Base-by-base conservation (phyloP, 805 yeast genomes). In the Hemisphaericaspora nanyangensis region DNA sequence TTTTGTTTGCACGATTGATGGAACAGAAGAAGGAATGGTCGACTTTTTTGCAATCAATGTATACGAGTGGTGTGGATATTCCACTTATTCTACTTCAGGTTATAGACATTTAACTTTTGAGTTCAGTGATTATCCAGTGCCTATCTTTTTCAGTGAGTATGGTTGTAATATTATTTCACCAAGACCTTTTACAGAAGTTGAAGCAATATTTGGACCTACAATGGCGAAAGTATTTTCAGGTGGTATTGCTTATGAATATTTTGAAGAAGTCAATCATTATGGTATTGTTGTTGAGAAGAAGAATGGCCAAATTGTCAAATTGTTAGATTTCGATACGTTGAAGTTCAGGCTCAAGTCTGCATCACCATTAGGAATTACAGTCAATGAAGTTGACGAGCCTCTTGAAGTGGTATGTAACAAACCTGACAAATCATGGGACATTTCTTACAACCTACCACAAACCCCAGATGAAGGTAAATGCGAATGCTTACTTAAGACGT, bases 1-100 rank as follows among this genome's bases (percentile, higher is more conserved):
- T 47, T 56, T 63, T 35, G 55, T 53, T 29, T 65, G 70, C 44
- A 54, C 49, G 8, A 48, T 48, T n/a, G 48, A 47, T 22, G 38
- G 29, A n/a, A 24, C 29, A 5, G 38, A 31, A 13, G 40, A 26
- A 15, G 30, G 42, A 5, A 39, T 29, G 20, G 64, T 56, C 11
- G 70, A 65, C 39, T 64, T 65, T 50, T 54, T 63, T 33, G 69
- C 62, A 3, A 42, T 65, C 19, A 65, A 62, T 42, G 63, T 63
- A 58, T 65, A 63, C 43, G 68, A 63, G 46, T 65, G 72, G 72
- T 65, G 72, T 54, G 70, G 70, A 1, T 63, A 60, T 43, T 63
- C 69, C 12, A 49, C 60, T 5, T 65, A 53, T 35, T 49, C 58
- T 13, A 58, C 68, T 6, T 61, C 67, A 2, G 70, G 72, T 1